A percentile compares a stretch with the other conserved stretches of the same genome.
Evolutionary conservation across 2,329 filamentous ascomycete species (phyloP).

Genomic region (Penicillium nordicum): DNA sequence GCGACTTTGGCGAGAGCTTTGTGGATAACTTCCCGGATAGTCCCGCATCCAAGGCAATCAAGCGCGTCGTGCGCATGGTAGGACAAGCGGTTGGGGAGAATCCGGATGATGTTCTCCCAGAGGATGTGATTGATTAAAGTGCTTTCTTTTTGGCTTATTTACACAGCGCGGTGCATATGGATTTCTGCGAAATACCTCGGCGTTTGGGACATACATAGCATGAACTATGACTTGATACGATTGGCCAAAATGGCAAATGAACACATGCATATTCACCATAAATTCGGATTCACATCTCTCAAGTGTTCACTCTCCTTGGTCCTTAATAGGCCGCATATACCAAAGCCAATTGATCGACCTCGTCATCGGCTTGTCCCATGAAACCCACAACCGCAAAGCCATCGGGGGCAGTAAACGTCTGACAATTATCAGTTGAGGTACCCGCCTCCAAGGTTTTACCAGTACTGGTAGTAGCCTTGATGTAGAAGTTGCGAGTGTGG

Average conservation of each 20-base stretch:
- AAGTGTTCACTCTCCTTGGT: background rate
- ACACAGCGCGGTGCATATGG: slow-evolving; percentile 23
- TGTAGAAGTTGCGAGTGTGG: slow-evolving; percentile 55
- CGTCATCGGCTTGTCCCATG: slow-evolving; percentile 52
- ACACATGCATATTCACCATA: background rate
- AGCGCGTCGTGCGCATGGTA: slow-evolving; percentile 72
- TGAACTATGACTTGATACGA: slow-evolving; percentile 21
- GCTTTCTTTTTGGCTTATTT: slow-evolving; percentile 12
- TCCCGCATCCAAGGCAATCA: slow-evolving; percentile 79
- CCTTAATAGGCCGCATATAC: slow-evolving; percentile 21
- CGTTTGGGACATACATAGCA: slow-evolving; percentile 18
- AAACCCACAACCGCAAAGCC: slow-evolving; percentile 56
- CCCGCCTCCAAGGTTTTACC: slow-evolving; percentile 49
- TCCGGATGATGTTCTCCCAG: slow-evolving; percentile 48
- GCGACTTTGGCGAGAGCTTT: slow-evolving; percentile 96
- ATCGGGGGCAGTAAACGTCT: slow-evolving; percentile 44
- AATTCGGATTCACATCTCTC: background rate
- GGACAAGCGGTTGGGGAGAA: slow-evolving; percentile 63
- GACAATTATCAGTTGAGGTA: slow-evolving; percentile 48
- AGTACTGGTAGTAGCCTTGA: slow-evolving; percentile 51
- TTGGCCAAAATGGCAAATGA: slow-evolving; percentile 3
- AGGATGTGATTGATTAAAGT: slow-evolving; percentile 28
- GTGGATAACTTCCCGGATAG: slow-evolving; percentile 92
- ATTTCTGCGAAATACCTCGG: slow-evolving; percentile 8
- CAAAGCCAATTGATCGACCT: slow-evolving; percentile 54